These are phyloP conservation scores for Hebeloma cylindrosporum DNA, from an alignment of 768 basidiomycete species.

Conservation along the genomic window DNA sequence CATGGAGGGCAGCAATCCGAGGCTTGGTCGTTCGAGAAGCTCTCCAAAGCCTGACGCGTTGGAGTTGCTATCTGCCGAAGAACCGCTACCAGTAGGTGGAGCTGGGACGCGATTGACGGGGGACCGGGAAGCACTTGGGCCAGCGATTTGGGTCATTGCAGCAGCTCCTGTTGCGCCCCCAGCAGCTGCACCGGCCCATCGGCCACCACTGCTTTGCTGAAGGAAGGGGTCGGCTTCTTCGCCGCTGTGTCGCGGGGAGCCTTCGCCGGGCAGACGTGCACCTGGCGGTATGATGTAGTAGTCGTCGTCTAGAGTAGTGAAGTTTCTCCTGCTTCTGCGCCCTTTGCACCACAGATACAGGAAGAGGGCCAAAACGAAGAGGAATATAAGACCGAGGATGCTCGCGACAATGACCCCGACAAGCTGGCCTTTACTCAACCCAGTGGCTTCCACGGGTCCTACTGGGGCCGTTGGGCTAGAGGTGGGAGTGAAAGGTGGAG, in stretches of 20 bases:
- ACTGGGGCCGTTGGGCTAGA: conserved; percentile 16
- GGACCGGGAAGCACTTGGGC: conserved; percentile 25
- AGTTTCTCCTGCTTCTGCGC: conserved; percentile 41
- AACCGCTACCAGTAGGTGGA: conserved; percentile 39
- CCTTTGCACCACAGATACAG: conserved; percentile 49
- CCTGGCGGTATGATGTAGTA: conserved; percentile 41
- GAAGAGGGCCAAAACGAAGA: conserved; percentile 52
- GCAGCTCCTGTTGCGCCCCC: conserved; percentile 6
- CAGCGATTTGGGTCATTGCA: conserved; percentile 18
- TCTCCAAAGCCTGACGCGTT: conserved; percentile 46
- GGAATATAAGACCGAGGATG: conserved; percentile 57
- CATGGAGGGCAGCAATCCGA: conserved; percentile 34
- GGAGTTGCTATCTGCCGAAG: conserved; percentile 41
- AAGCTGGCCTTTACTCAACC: conserved; percentile 41
- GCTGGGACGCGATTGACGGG: conserved; percentile 39
- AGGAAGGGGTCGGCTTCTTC: conserved; percentile 71
- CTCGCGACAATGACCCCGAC: conserved; percentile 61
- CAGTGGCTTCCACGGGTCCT: conserved; percentile 17
- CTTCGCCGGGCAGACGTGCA: conserved; percentile 52
- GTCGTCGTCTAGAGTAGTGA: conserved; percentile 37
- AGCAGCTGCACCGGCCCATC: conserved; percentile 9
- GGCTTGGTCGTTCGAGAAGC: conserved; percentile 42
- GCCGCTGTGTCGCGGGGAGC: conserved; percentile 66
- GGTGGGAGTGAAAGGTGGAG: conserved; percentile 21
- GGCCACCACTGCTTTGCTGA: conserved; percentile 30